A percentile compares a stretch with the other conserved stretches of the same genome.
These are phyloP conservation scores for Cynara cardunculus DNA, from an alignment of 129 eudicot genomes.

Conservation along the genomic window DNA sequence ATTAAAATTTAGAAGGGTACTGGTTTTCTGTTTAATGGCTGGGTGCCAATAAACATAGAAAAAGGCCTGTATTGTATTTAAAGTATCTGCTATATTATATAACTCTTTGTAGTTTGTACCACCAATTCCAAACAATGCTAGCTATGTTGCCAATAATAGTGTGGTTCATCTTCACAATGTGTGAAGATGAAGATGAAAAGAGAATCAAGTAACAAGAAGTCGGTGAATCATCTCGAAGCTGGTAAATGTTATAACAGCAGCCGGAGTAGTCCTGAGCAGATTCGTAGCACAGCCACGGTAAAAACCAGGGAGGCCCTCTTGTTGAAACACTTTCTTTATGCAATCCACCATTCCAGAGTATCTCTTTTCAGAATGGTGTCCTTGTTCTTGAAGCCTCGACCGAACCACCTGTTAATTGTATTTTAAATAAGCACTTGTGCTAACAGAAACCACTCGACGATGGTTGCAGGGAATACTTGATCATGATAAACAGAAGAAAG, in stretches of 20 bases:
- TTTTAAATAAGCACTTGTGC: background rate
- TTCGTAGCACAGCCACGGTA: constrained; percentile 98
- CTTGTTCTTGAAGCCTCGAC: constrained; percentile 96
- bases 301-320: constrained; percentile 80
- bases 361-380: constrained; percentile 86
- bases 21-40: background rate
- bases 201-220: constrained; percentile 50
- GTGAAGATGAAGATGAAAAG: constrained; percentile 60
- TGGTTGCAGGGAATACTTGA: background rate
- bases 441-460: background rate
- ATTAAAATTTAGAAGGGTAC: background rate
- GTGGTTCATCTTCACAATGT: constrained; percentile 41
- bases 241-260: constrained; percentile 94
- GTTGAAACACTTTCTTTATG: constrained; percentile 61
- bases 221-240: constrained; percentile 98
- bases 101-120: background rate
- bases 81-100: background rate
- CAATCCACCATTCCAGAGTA: constrained; percentile 83
- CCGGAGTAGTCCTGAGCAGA: constrained; percentile 85
- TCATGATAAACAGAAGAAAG: background rate
- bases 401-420: constrained; percentile 63
- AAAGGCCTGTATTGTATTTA: background rate
- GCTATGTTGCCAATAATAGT: background rate
- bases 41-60: background rate
- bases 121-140: background rate